Conservation (phyloP, 177 flowering plant species). For the Vitis hybrid region DNA sequence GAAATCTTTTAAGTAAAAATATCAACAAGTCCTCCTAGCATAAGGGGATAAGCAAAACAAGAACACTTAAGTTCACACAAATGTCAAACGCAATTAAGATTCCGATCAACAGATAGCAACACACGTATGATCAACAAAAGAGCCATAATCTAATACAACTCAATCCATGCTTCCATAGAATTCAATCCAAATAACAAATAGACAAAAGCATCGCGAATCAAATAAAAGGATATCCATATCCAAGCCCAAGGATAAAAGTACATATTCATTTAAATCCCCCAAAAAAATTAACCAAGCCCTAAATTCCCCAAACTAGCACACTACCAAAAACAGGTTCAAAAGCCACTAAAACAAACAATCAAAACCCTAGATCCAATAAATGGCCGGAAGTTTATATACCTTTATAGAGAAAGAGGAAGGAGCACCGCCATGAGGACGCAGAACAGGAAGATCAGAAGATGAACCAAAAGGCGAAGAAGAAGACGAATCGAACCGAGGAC, state of each 20-base stretch:
- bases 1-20: neutral
- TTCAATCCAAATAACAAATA: constrained; percentile 1
- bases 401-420: constrained; percentile 40
- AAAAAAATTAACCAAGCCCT: neutral
- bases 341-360: neutral
- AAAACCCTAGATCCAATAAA: constrained; percentile 34
- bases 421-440: constrained; percentile 69
- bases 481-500: constrained; percentile 52
- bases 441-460: constrained; percentile 51
- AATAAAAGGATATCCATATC: too few relatives aligned
- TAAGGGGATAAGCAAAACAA: neutral
- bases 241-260: neutral
- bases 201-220: neutral
- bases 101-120: neutral
- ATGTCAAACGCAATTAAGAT: neutral
- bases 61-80: neutral
- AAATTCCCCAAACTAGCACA: neutral
- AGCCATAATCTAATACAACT: neutral
- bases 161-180: neutral
- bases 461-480: constrained; percentile 32
- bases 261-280: neutral
- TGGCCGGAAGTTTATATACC: constrained; percentile 20
- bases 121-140: neutral
- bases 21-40: neutral
- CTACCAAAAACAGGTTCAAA: neutral